Evolutionary conservation across 352 stramenopile species (phyloP), one percentile per base, ranked within the genome.

Genomic region (Halophytophthora batemanensis): DNA sequence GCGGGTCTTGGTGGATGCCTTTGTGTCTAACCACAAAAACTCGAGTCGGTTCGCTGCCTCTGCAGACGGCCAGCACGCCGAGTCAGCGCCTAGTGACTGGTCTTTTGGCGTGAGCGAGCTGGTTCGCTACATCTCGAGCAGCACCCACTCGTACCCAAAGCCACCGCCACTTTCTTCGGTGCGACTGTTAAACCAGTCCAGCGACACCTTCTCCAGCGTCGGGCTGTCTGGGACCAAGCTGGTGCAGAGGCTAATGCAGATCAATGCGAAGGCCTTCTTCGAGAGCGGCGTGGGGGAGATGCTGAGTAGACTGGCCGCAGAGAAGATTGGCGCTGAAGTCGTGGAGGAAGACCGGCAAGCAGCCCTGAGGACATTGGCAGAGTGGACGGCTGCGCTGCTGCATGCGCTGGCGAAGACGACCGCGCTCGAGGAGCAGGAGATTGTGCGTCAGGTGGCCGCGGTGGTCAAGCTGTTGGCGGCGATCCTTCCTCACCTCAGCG

Each of bases 71-170:
- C 77, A 90, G 28, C 77, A 86, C 35, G 74, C 77, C 1, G 69
- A 85, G 41, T 82, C 70, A 11, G 78, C 81, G 0, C 78, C 81
- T 0, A 85, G 71, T 21, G 70, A 87, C 42, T 92, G 82, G 82
- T 89, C 77, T 18, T 82, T 90, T 47, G 82, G 82, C 19, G 78
- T 92, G 21, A 78, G 65, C 25, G 78, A 89, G 31, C 55, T 88
- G 0, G 59, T 90, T 33, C 61, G 64, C 4, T 77, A 78, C 48
- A 48, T 89, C 22, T 77, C 73, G 1, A 72, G 60, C 38, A 74
- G 50, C 15, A 50, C 60, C 0, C 60, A 67, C 15, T 62, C 69
- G n/a, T 82, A 74, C 49, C 78, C 78, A 6, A 77, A 79, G 46
- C 38, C 75, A 13, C 36, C 60, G 13, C 74, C 75, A 6, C 50